phyloP scores from a whole-genome alignment of 306 rosid species.

The Pueraria montana region DNA sequence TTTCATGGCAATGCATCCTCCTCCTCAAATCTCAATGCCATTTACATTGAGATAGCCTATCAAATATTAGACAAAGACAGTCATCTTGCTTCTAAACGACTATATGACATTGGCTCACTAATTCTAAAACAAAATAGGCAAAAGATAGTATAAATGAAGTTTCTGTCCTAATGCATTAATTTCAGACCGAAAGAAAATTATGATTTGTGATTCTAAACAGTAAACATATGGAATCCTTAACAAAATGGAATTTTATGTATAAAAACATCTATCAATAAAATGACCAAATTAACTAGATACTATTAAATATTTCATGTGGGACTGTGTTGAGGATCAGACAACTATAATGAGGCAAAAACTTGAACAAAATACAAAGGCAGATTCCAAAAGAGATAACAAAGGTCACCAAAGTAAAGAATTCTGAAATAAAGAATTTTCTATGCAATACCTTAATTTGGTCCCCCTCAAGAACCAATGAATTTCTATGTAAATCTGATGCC shows the following conservation, averaged over 20 bases:
- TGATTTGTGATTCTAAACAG: conserved; percentile 1
- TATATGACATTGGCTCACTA: neutral
- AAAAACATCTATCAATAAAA: conserved; percentile 10
- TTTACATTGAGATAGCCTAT: conserved; percentile 21
- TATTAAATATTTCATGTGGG: conserved; percentile 1
- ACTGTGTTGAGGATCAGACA: conserved; percentile 13
- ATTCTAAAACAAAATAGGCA: conserved; percentile 21
- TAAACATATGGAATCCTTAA: conserved; percentile 23
- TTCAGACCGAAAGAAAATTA: neutral
- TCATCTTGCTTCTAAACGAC: conserved; percentile 11
- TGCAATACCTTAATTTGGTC: conserved; percentile 79
- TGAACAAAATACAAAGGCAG: conserved; percentile 32
- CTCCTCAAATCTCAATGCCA: conserved; percentile 18
- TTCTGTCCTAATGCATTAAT: neutral
- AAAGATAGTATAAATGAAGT: neutral
- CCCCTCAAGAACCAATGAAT: conserved; percentile 78
- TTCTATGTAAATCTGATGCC: conserved; percentile 73
- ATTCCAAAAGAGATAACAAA: conserved; percentile 25
- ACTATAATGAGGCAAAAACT: neutral
- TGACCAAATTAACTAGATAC: conserved; percentile 6
- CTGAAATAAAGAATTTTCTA: neutral
- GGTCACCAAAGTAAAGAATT: conserved; percentile 18
- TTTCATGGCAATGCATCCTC: conserved; percentile 9
- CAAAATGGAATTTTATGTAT: neutral
- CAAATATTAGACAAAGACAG: neutral